Evolutionary conservation across 371 early-diverging fungal species (phyloP), one percentile per base, ranked within the genome.

Genomic region (Lichtheimia ornata): DNA sequence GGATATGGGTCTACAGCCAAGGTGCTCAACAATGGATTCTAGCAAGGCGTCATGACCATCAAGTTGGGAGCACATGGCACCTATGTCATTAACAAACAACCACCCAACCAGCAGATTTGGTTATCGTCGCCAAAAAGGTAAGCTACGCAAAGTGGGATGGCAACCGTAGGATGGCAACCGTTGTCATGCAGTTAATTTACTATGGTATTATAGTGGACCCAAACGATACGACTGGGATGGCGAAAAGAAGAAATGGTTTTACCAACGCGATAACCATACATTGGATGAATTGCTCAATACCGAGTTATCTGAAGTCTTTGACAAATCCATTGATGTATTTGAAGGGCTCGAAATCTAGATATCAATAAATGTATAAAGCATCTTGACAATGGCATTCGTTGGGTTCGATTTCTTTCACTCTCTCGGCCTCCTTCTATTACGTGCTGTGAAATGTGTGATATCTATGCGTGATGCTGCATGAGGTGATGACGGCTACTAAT

Each of bases 91-190:
- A 99, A 98, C 79, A 98, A 97, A 72, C 99, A 99, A 74, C 98
- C 99, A 22, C 95, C 99, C 2, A 97, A 97, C 82, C 89, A 88
- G 70, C 99, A 99, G 76, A 93, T 99, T 18, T 99, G 99, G 99
- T 77, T 96, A 7, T 98, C 98, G 14, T 98, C 98, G 6, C 99
- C 99, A 4, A 67, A 90, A 28, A 91, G 86, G 86, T 84, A 76
- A 58, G 20, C 24, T n/a, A 20, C 11, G 50, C 4, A 68, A 58
- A 20, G 45, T 13, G n/a, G 44, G 28, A 51, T 13, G 22, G 7
- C 44, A 30, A 49, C 44, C 15, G 50, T 56, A n/a, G 52, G 28
- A 51, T 13, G 22, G 7, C 44, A 30, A 49, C 44, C 15, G 50
- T 56, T 28, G 40, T 17, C 53, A 22, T 42, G 28, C 20, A 41